phyloP scores from a whole-genome alignment of 805 yeast genomes.

The Candida incommunis region DNA sequence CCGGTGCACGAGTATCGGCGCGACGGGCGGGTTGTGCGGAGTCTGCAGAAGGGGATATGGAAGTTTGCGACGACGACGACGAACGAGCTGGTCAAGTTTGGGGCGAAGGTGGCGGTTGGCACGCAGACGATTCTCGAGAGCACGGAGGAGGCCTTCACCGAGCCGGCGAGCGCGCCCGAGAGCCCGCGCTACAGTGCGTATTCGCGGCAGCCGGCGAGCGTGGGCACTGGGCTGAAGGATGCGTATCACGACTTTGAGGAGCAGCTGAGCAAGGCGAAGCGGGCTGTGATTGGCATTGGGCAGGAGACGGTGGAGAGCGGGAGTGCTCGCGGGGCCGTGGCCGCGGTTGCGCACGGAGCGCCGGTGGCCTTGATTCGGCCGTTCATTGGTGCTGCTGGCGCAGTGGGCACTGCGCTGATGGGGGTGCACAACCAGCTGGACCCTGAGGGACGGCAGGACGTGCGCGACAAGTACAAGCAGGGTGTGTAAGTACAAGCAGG shows the following conservation, averaged over 20 bases:
- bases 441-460: constrained; percentile 41
- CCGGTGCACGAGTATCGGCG: constrained; percentile 63
- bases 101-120: constrained; percentile 77
- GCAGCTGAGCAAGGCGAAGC: constrained; percentile 51
- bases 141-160: constrained; percentile 60
- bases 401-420: constrained; percentile 64
- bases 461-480: constrained; percentile 31
- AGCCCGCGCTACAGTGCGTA: constrained; percentile 38
- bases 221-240: constrained; percentile 57
- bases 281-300: constrained; percentile 45
- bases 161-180: constrained; percentile 30
- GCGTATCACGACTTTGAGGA: constrained; percentile 63
- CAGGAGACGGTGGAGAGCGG: constrained; percentile 50
- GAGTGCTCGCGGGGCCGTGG: constrained; percentile 50
- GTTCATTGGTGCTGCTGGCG: constrained; percentile 85
- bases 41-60: constrained; percentile 61
- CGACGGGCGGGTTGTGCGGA: constrained; percentile 55
- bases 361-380: constrained; percentile 77
- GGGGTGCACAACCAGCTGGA: constrained; percentile 77
- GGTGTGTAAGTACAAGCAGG: no score
- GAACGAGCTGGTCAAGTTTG: constrained; percentile 65
- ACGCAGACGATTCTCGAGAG: constrained; percentile 70
- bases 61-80: constrained; percentile 67
- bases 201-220: constrained; percentile 66
- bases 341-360: constrained; percentile 56